Evolutionary conservation across 495 filamentous ascomycete genomes (phyloP).

Genomic region (Penicillium mononematosum): DNA sequence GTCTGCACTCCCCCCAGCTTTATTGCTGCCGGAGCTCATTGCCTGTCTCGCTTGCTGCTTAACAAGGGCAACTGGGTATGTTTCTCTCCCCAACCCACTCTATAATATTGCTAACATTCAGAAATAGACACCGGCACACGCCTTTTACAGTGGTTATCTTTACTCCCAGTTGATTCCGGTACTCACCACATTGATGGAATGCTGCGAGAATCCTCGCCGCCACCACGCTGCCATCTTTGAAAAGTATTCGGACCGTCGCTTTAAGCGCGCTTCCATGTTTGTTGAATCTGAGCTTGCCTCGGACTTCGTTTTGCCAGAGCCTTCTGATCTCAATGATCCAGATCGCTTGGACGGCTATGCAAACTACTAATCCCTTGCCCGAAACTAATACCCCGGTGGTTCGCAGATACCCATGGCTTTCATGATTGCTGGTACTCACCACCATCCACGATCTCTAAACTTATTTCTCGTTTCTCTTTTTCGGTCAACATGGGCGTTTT

Average conservation of each 20-base stretch:
- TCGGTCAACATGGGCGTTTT: slow-evolving; percentile 11
- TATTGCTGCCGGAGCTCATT: slow-evolving; percentile 88
- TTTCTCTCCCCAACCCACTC: slow-evolving; percentile 15
- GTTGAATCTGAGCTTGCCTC: slow-evolving; percentile 69
- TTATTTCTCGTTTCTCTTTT: slow-evolving; percentile 17
- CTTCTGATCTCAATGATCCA: slow-evolving; percentile 19
- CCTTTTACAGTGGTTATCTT: slow-evolving; percentile 91
- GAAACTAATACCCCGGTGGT: slow-evolving; percentile 1
- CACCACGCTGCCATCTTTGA: slow-evolving; percentile 88
- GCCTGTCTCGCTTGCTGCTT: slow-evolving; percentile 83
- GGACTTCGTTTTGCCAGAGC: slow-evolving; percentile 46
- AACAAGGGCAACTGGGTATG: slow-evolving; percentile 91
- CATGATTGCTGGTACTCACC: not conserved
- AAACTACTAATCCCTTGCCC: slow-evolving; percentile 22
- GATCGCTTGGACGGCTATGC: slow-evolving; percentile 21
- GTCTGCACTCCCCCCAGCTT: slow-evolving; percentile 89
- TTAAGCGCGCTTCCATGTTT: slow-evolving; percentile 76
- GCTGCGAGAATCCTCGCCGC: slow-evolving; percentile 74
- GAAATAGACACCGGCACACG: slow-evolving; percentile 70
- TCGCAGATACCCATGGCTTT: slow-evolving; percentile 2
- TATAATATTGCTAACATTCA: slow-evolving; percentile 30
- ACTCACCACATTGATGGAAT: slow-evolving; percentile 74
- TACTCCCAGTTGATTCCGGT: slow-evolving; percentile 77
- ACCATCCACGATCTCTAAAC: slow-evolving; percentile 11
- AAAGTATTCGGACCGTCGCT: slow-evolving; percentile 83